Base-by-base conservation (phyloP, 805 yeast species). In the Teunomyces tritomae region DNA sequence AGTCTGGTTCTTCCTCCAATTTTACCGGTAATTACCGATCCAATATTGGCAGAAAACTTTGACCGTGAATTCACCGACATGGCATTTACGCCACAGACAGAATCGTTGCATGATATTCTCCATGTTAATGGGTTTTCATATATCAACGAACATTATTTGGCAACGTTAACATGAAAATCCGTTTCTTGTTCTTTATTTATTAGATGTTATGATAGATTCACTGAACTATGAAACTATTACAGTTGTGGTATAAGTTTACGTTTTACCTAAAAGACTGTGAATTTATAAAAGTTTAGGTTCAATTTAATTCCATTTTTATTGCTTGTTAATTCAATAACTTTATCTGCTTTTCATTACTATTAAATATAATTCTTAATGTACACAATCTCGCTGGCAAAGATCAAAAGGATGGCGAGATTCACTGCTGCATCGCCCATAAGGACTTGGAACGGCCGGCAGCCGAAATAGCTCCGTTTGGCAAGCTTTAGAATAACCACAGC, bases 41-140 rank as follows among this genome's bases (percentile, higher is more conserved):
- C 77, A 0, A 61, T 68, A 1, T 61, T 73, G 52, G 78, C 78
- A 3, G 78, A 73, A 47, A 73, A 73, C 54, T 73, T 73, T 47
- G 73, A 73, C 47, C 58, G 57, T 35, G 74, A 73, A 53, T 73
- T 73, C 50, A 73, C 77, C 3, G 64, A 57, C 9, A 70, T 73
- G 75, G 52, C 63, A 2, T 61, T 70, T 49, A 66, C 71, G 3
- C 74, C 74, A 4, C 53, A 52, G 27, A 24, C 37, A 4, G 45
- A 49, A 29, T 17, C 28, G 13, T 24, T 41, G 43, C 34, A 50
- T 36, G 77, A 73, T 45, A 58, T 73, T 17, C 57, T 73, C 41
- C 70, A 71, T 51, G 68, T 73, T 20, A 65, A 69, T 36, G 77
- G 73, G 4, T 73, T 73, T 48, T 66, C 75, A 1, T 73, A 62